Evolutionary conservation across 805 yeast genomes (phyloP), one percentile per base, ranked within the genome.

Genomic region (Brettanomyces naardenensis): DNA sequence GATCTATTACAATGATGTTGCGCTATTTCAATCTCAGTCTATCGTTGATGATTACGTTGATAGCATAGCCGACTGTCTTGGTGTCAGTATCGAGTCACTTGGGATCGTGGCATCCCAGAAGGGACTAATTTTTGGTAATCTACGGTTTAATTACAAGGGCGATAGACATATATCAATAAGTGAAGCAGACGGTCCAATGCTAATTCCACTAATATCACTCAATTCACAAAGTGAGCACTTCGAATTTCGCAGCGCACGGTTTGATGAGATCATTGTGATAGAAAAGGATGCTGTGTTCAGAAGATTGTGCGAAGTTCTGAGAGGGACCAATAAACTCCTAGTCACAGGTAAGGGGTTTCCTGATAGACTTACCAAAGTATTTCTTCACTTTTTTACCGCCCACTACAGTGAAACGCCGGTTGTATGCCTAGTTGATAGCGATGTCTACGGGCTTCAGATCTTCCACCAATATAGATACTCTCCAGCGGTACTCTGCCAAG

Each of bases 341-440:
- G 53, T 81, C 6, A 79, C 87, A 0, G 86, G 83, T 0, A 75
- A 73, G 49, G 88, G 88, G 4, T 78, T 65, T 47, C 86, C 88
- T 0, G 88, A 80, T 51, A 48, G 62, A 10, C 54, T 70, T 5
- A 78, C 86, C 0, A 61, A 66, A 34, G 44, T 49, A 19, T 67
- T 78, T 39, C 44, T 75, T 6, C 35, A 43, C 3, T 41, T 48
- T 15, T 42, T 55, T n/a, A 61, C 65, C 0, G 35, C 45, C 1
- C 45, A 40, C 14, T 48, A 37, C 19, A 7, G 20, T 0, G 7
- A 35, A 0, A 49, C 64, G 1, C 73, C 72, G 1, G 50, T 75
- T 1, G 50, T 53, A 17, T 76, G 71, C 1, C 61, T 73, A 25
- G 75, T 78, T 20, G 88, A 80, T 51, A 68, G 80, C 13, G 88